A percentile compares a stretch with the other conserved stretches of the same genome.
Conservation (phyloP, 495 filamentous ascomycete genomes). For the Daldinia concentrica region DNA sequence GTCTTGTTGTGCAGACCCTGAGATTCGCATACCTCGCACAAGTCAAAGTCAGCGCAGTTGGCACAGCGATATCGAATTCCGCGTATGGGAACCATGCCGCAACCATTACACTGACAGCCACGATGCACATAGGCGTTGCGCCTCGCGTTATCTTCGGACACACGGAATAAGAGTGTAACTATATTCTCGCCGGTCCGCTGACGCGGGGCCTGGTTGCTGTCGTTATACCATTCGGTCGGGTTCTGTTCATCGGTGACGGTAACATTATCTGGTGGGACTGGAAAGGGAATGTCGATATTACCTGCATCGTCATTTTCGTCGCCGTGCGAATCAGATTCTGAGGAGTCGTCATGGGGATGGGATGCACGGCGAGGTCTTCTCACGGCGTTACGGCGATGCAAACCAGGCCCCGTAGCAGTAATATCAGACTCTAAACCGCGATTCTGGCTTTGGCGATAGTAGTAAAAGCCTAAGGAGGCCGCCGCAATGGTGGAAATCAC, state of each 20-base stretch:
- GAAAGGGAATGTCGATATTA: not conserved
- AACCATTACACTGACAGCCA: constrained; percentile 91
- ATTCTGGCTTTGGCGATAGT: constrained; percentile 44
- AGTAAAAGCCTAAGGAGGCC: constrained; percentile 51
- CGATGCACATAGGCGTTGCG: constrained; percentile 92
- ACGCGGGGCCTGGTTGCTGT: constrained; percentile 52
- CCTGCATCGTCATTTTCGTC: constrained; percentile 53
- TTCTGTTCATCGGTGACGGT: constrained; percentile 63
- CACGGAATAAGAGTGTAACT: constrained; percentile 75
- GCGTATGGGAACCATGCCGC: constrained; percentile 83
- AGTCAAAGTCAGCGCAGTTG: constrained; percentile 92
- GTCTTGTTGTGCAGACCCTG: constrained; percentile 87
- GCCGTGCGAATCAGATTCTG: constrained; percentile 57
- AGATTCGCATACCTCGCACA: constrained; percentile 89
- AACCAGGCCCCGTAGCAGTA: constrained; percentile 40
- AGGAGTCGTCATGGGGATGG: constrained; percentile 41
- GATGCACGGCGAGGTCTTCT: constrained; percentile 56
- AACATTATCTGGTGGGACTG: not conserved
- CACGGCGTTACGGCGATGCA: constrained; percentile 69
- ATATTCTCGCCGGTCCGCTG: constrained; percentile 76
- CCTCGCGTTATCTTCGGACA: constrained; percentile 83
- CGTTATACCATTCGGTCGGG: constrained; percentile 66
- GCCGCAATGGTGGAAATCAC: constrained; percentile 49
- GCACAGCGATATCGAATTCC: constrained; percentile 91
- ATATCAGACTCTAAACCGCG: constrained; percentile 35